These are phyloP conservation scores for Thelephora terrestris DNA, from an alignment of 1,284 basidiomycete species.

Conservation along the genomic window DNA sequence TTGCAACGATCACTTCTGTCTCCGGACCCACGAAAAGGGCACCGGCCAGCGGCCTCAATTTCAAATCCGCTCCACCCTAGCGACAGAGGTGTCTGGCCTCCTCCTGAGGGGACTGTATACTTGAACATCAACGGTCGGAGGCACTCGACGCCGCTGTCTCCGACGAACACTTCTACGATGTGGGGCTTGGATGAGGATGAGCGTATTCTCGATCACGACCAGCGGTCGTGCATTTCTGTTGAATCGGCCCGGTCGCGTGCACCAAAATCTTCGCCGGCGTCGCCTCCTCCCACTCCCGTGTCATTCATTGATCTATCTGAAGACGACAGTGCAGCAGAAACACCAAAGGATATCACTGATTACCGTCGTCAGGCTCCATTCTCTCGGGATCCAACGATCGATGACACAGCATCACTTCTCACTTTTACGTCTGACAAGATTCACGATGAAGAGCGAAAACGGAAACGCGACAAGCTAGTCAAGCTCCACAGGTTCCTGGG, in stretches of 20 bases:
- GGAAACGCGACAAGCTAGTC: constrained; percentile 63
- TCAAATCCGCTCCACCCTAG: background rate
- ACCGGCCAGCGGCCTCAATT: background rate
- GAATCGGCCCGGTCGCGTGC: background rate
- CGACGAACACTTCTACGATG: constrained; percentile 25
- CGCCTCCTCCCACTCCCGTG: constrained; percentile 23
- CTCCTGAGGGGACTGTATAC: constrained; percentile 24
- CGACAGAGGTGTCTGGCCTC: constrained; percentile 19
- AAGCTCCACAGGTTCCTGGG: constrained; percentile 75
- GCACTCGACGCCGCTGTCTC: constrained; percentile 39
- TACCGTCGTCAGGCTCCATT: constrained; percentile 22
- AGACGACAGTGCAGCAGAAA: constrained; percentile 32
- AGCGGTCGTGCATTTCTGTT: background rate
- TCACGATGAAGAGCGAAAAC: constrained; percentile 48
- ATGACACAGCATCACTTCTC: constrained; percentile 20
- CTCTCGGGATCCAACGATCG: constrained; percentile 27
- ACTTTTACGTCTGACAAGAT: constrained; percentile 39
- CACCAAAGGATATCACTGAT: constrained; percentile 20
- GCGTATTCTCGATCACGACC: background rate
- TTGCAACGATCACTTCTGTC: background rate
- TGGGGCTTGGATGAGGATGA: background rate
- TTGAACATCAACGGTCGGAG: constrained; percentile 29
- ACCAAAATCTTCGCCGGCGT: background rate
- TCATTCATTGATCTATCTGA: constrained; percentile 66
- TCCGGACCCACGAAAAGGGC: background rate